Evolutionary conservation across 768 basidiomycete genomes (phyloP).

Genomic region (Wakefieldia striispora): DNA sequence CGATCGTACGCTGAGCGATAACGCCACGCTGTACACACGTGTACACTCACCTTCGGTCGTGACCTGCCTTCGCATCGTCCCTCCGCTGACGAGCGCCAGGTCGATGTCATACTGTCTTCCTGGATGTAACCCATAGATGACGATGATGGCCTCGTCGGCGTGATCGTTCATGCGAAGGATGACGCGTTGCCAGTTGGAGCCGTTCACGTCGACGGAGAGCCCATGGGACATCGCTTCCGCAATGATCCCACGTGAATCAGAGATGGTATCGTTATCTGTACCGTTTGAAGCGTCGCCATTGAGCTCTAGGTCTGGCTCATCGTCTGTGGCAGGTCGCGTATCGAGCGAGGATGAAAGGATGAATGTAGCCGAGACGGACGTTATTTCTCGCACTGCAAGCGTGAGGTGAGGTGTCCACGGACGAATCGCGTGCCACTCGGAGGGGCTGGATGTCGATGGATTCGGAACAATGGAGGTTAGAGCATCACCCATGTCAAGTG

Average conservation of each 20-base stretch:
- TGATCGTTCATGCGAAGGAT: slow-evolving; percentile 78
- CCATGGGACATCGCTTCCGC: slow-evolving; percentile 70
- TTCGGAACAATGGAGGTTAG: slow-evolving; percentile 2
- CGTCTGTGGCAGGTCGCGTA: slow-evolving; percentile 14
- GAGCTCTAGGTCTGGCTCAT: slow-evolving; percentile 29
- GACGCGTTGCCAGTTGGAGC: slow-evolving; percentile 73
- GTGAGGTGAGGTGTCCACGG: slow-evolving; percentile 75
- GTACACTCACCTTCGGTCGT: slow-evolving; percentile 56
- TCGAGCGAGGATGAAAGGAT: slow-evolving; percentile 58
- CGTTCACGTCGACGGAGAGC: slow-evolving; percentile 78
- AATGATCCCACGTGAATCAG: slow-evolving; percentile 44
- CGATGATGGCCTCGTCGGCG: slow-evolving; percentile 84
- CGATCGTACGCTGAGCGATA: slow-evolving; percentile 3
- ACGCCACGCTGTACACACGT: slow-evolving; percentile 6
- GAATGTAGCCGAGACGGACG: slow-evolving; percentile 77
- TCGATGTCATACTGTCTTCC: slow-evolving; percentile 91
- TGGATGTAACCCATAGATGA: slow-evolving; percentile 86
- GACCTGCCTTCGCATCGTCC: slow-evolving; percentile 61
- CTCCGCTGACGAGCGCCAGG: slow-evolving; percentile 66
- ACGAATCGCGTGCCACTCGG: slow-evolving; percentile 68
- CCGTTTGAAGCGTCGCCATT: slow-evolving; percentile 35
- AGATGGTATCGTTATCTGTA: slow-evolving; percentile 31
- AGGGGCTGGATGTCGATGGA: slow-evolving; percentile 19
- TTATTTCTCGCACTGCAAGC: slow-evolving; percentile 73
- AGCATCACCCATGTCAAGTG: slow-evolving; percentile 19